Conservation (phyloP, 164 flowering plant genomes). For the Euptelea pleiosperma region DNA sequence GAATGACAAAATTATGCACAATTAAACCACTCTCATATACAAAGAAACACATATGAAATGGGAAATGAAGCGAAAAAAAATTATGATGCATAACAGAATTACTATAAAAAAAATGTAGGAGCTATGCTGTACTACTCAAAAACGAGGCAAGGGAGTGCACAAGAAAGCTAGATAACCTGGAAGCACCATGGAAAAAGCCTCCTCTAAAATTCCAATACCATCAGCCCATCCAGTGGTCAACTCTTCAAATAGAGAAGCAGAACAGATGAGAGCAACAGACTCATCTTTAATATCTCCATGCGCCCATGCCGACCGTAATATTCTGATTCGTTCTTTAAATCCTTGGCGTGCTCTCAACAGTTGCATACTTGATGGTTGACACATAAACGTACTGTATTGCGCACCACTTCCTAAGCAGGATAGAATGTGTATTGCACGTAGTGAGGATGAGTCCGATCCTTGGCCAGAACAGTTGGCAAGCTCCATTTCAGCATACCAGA, state of each 20-base stretch:
- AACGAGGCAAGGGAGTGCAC: neutral
- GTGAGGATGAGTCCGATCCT: slow-evolving; percentile 33
- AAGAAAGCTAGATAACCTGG: slow-evolving; percentile 50
- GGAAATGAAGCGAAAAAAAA: neutral
- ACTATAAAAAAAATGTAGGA: neutral
- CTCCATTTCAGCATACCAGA: slow-evolving; percentile 94
- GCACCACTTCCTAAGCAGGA: slow-evolving; percentile 74
- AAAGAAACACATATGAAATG: neutral
- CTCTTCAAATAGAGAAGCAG: slow-evolving; percentile 88
- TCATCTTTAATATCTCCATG: slow-evolving; percentile 63
- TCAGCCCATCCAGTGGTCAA: slow-evolving; percentile 59
- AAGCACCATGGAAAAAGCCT: slow-evolving; percentile 75
- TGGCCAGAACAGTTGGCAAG: slow-evolving; percentile 32
- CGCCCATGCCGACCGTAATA: slow-evolving; percentile 54
- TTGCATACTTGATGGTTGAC: slow-evolving; percentile 65
- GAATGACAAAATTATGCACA: neutral
- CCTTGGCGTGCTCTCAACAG: slow-evolving; percentile 91
- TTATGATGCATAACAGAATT: neutral
- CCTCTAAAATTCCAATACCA: slow-evolving; percentile 56
- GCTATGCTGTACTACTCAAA: neutral
- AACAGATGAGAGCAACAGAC: slow-evolving; percentile 69
- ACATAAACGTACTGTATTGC: slow-evolving; percentile 53
- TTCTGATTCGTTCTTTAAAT: slow-evolving; percentile 60
- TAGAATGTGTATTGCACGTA: slow-evolving; percentile 73
- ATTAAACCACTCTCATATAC: too few species aligned